Evolutionary conservation across 768 basidiomycete genomes (phyloP), one percentile per base, ranked within the genome.

Genomic region (Leccinum longicurvipes): DNA sequence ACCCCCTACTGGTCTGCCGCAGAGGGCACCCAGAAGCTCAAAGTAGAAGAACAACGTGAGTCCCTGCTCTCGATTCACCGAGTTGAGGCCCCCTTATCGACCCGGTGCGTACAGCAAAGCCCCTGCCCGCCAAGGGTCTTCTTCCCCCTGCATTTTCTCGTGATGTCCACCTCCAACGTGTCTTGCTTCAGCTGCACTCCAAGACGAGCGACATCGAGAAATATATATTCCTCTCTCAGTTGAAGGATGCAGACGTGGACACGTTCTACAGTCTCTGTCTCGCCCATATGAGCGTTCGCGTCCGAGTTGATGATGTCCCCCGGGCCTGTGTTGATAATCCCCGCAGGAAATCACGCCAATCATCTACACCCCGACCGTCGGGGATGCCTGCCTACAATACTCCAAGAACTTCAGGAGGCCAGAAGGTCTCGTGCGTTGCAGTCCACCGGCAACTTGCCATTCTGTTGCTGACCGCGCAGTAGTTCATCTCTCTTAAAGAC

Each of bases 281-380:
- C 44, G 76, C 78, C 44, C 78, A 92, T 67, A 84, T 93, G 82
- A 71, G 34, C 41, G 59, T 66, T 49, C 53, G 63, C 57, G 28
- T 17, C 48, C 36, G 19, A 50, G 25, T 55, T 3, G 6, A 29
- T 14, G 21, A 34, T 46, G 34, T 58, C n/a, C n/a, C 10, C n/a
- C n/a, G n/a, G n/a, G n/a, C 41, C 11, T 31, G 14, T 31, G 25
- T 31, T 41, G 5, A 61, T 4, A 6, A 28, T 46, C 27, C n/a
- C 21, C 15, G 5, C 60, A 80, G 77, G 82, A 81, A 67, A 73
- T 84, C 52, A 81, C 79, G 12, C 93, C 93, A 14, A 79, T 94
- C 42, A 91, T 96, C 53, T 96, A 95, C 69, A 96, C 93, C 0
- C 93, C 93, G 0, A 92, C 90, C 14, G 92, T 96, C 27, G 93